Evolutionary conservation across 2,329 filamentous ascomycete genomes (phyloP).

Genomic region (Fusarium buharicum): DNA sequence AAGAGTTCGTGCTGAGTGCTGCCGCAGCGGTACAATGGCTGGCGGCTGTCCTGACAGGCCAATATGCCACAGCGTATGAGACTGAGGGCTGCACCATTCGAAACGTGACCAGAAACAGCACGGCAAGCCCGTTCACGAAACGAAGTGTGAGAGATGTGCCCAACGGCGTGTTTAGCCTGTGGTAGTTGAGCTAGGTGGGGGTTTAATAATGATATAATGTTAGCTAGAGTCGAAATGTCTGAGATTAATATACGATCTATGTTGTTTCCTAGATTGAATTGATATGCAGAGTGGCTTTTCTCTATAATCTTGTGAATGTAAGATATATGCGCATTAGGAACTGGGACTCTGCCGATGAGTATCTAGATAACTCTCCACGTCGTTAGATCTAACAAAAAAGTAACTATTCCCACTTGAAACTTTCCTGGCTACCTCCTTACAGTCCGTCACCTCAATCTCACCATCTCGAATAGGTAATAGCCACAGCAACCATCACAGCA

Average conservation of each 20-base stretch:
- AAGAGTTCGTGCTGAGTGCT: conserved; percentile 21
- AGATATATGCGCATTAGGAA: no score
- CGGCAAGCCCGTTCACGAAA: conserved; percentile 16
- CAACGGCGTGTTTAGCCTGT: conserved; percentile 27
- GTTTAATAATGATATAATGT: neutral
- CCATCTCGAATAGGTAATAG: neutral
- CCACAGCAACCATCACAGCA: neutral
- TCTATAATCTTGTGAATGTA: no score
- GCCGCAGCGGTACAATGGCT: conserved; percentile 32
- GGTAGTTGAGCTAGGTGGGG: neutral
- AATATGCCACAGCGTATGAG: conserved; percentile 18
- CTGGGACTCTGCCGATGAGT: no score
- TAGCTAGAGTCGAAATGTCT: no score
- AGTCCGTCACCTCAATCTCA: neutral
- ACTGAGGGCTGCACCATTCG: conserved; percentile 37
- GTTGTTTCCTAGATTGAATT: no score
- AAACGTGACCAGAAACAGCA: conserved; percentile 37
- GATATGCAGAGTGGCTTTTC: no score
- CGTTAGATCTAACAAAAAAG: no score
- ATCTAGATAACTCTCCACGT: no score
- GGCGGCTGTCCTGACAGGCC: conserved; percentile 20
- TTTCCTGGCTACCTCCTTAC: no score
- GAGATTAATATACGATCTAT: no score
- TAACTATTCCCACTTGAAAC: no score
- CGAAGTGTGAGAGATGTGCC: conserved; percentile 5